Evolutionary conservation across 2,329 filamentous ascomycete genomes (phyloP), one percentile per base, ranked within the genome.

Genomic region (Colletotrichum agaves): DNA sequence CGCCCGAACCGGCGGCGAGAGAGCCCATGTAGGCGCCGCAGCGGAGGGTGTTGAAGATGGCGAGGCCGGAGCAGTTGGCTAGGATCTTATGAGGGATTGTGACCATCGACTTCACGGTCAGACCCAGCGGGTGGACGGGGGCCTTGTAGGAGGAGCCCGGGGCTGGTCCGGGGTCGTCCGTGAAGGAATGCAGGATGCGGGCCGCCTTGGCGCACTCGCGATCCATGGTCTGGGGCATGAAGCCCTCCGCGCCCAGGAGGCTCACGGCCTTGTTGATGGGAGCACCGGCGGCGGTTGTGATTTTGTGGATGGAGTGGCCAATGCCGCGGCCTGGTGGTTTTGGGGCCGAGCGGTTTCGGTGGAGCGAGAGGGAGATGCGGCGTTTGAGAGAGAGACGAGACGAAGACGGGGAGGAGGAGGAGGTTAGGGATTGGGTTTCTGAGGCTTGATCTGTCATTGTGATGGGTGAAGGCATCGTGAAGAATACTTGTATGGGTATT

Each of bases 131-230:
- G 62, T 78, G 77, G 55, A 74, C 69, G 4, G 77, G 77, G 0
- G 73, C 74, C 57, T 69, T 71, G 35, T 61, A 31, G 49, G 17
- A 1, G 67, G 69, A n/a, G 72, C 21, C 15, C 7, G 68, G 2
- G 73, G 73, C 1, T 46, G 12, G 72, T 69, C 7, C 65, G 68
- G 43, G 77, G 67, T 37, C 49, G 81, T 79, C 90, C 80, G 90
- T 93, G 77, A 93, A 93, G 71, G 88, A 91, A 72, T 90, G 85
- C 65, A 93, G 79, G 55, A 93, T 93, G 31, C 91, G 85, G 21
- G 91, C 91, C 3, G 91, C 90, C 79, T 93, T 93, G 80, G 91
- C 90, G 74, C 88, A 89, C 79, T 93, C 91, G 75, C 90, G 90
- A 73, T 93, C 90, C 72, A 93, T 80, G 4, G 87, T 88, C 31